Evolutionary conservation across 345 rosid genomes (phyloP), one percentile per base, ranked within the genome.

Genomic region (Trapa incisa): DNA sequence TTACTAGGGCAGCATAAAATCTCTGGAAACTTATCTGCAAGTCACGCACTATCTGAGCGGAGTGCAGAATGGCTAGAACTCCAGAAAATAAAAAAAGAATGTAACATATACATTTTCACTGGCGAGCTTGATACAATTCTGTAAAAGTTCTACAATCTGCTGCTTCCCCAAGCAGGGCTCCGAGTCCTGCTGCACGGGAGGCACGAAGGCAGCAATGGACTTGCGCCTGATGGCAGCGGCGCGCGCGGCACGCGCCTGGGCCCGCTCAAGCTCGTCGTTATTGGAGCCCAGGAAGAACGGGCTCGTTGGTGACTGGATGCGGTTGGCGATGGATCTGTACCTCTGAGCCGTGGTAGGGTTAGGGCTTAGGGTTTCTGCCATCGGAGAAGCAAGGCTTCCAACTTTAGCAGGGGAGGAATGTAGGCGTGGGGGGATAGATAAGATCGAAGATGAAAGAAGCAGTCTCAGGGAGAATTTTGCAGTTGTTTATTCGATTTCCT

Each of bases 111-210:
- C 96, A 74, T 93, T 93, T 84, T 90, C 97, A 69, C 96, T 88
- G 42, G 97, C 96, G 68, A 93, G 83, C 80, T 93, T 90, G 84
- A 93, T 90, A 82, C 97, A 90, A 29, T 93, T 93, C 62, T 82
- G 88, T 64, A 86, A 89, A 78, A 89, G 75, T 42, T 87, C 98
- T 56, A 92, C 80, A 68, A 92, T 92, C 75, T 89, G 96, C 67
- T 86, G 82, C 76, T 85, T 85, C 70, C 78, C 87, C n/a, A 89
- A 92, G 78, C 80, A 78, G 17, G 85, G 88, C 75, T 82, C 86
- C 10, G 83, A 67, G 50, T 78, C 80, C 33, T 60, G 69, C 54
- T n/a, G 63, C 17, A 15, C 64, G 45, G 72, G 82, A 35, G 64
- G 82, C 38, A 76, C 69, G 22, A 48, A 56, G 54, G 67, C 64